These are phyloP conservation scores for Aspergillus tanneri DNA, from an alignment of 2,329 filamentous ascomycete species.

Conservation along the genomic window DNA sequence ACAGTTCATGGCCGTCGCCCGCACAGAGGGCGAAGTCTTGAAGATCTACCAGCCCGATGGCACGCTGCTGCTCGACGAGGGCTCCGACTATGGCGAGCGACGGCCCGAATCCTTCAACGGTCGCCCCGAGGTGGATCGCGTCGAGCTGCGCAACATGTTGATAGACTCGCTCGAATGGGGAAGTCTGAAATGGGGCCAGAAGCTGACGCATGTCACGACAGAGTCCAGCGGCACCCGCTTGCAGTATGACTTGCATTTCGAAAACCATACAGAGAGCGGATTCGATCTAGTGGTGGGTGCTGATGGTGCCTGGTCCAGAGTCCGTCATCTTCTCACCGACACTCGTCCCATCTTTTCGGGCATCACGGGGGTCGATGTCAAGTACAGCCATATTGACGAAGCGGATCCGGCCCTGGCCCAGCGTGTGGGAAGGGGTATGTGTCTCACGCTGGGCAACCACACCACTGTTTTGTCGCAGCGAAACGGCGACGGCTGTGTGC, in stretches of 20 bases:
- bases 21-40: constrained; percentile 26
- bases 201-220: constrained; percentile 4
- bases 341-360: constrained; percentile 23
- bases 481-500: no score
- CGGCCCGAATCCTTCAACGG: no score
- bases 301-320: constrained; percentile 30
- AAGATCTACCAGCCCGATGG: no score
- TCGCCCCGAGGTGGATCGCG: constrained; percentile 7
- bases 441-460: neutral
- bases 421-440: no score
- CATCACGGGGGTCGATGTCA: neutral
- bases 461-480: no score
- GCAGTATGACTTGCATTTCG: constrained; percentile 1
- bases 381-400: neutral
- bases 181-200: neutral
- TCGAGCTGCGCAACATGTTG: neutral
- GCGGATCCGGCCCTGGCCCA: no score
- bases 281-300: constrained; percentile 30
- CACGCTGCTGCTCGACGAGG: no score
- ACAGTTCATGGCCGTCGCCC: no score
- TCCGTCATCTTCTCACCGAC: constrained; percentile 23
- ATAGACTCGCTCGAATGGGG: no score
- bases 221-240: no score
- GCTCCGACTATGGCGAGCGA: no score
- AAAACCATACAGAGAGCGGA: constrained; percentile 7